These are phyloP conservation scores for Yamadazyma ubonensis DNA, from an alignment of 805 yeast species.

Conservation along the genomic window DNA sequence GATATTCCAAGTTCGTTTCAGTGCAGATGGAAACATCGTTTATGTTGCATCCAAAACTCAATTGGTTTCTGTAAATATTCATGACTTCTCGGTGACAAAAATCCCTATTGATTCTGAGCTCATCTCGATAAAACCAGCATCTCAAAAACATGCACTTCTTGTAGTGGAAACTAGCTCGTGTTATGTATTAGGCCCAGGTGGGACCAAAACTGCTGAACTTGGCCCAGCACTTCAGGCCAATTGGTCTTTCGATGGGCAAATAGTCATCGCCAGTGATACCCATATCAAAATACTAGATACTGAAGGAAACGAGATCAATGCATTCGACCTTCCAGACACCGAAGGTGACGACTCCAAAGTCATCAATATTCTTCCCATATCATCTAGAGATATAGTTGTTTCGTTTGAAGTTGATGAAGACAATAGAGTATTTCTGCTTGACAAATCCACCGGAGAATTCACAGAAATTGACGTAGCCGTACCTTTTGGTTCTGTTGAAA, in stretches of 20 bases:
- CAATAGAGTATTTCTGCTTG: slow-evolving; percentile 18
- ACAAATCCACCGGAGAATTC: slow-evolving; percentile 28
- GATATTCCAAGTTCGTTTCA: slow-evolving; percentile 25
- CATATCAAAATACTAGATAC: background rate
- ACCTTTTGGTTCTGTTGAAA: slow-evolving; percentile 50
- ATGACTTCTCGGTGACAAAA: too few species aligned
- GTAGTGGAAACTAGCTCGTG: background rate
- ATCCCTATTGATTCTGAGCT: too few species aligned
- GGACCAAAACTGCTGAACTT: background rate
- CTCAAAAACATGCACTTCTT: background rate
- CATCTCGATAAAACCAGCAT: background rate
- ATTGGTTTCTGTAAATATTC: too few species aligned
- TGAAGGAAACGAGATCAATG: background rate
- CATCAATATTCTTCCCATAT: background rate
- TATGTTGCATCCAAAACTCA: too few species aligned
- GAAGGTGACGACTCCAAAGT: slow-evolving; percentile 3
- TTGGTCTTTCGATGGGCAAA: slow-evolving; percentile 6
- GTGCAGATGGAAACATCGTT: slow-evolving; percentile 27
- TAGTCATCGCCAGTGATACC: background rate
- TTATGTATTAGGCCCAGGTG: background rate
- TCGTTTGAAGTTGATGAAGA: slow-evolving; percentile 10
- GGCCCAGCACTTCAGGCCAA: slow-evolving; percentile 1
- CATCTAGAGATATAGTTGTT: slow-evolving; percentile 3
- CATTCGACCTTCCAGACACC: slow-evolving; percentile 2
- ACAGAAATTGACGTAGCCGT: slow-evolving; percentile 48